These are phyloP conservation scores for Albugo candida DNA, from an alignment of 352 stramenopile genomes.

Conservation along the genomic window DNA sequence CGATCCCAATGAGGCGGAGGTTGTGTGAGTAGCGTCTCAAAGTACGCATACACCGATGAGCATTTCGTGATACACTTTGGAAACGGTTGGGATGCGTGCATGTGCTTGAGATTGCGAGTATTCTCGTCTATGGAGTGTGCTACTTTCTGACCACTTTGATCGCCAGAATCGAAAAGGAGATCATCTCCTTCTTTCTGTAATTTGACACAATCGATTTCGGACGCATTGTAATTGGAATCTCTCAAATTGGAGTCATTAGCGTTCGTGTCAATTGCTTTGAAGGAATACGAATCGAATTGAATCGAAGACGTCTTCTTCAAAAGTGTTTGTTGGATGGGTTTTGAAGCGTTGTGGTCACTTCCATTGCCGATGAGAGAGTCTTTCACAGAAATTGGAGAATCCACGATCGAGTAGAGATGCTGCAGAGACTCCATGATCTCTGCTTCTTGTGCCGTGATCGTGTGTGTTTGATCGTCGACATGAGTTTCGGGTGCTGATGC, in stretches of 20 bases:
- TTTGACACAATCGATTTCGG: too few species aligned
- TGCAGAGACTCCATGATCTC: slow-evolving; percentile 7
- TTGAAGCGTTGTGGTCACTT: background rate
- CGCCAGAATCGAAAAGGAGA: too few species aligned
- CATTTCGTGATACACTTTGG: slow-evolving; percentile 8
- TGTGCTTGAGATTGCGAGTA: background rate
- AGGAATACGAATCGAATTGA: too few species aligned
- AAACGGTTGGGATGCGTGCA: background rate
- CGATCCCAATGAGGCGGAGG: slow-evolving; percentile 68
- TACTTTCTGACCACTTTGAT: too few species aligned
- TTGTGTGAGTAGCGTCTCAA: slow-evolving; percentile 33
- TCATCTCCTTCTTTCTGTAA: too few species aligned
- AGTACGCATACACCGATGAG: slow-evolving; percentile 30
- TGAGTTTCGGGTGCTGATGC: too few species aligned
- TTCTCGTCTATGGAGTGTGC: background rate
- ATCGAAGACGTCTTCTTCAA: too few species aligned
- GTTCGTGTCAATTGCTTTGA: too few species aligned
- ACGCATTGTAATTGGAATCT: too few species aligned
- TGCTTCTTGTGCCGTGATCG: slow-evolving; percentile 9
- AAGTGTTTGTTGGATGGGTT: too few species aligned
- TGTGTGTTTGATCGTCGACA: too few species aligned
- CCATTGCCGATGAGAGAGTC: slow-evolving; percentile 16
- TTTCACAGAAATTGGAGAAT: slow-evolving; percentile 57
- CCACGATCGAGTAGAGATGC: slow-evolving; percentile 17
- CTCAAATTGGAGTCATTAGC: too few species aligned